A percentile compares a stretch with the other conserved stretches of the same genome.
Conservation (phyloP, 164 flowering plant species). For the Berberis vulgaris region DNA sequence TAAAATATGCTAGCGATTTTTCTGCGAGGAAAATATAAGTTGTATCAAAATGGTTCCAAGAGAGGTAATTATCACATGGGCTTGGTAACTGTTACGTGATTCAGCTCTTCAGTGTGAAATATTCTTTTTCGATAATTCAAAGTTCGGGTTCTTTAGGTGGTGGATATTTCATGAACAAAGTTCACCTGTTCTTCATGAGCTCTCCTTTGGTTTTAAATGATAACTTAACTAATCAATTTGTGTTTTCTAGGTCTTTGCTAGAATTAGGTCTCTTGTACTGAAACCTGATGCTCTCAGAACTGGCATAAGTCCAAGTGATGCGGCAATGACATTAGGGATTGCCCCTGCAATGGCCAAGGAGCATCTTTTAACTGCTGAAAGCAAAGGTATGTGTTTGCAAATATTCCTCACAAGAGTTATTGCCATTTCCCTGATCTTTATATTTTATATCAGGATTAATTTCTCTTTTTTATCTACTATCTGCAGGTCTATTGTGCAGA, state of each 20-base stretch:
- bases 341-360: conserved; percentile 98
- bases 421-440: not conserved
- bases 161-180: no score
- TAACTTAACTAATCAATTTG: conserved; percentile 2
- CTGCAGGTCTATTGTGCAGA: conserved; percentile 82
- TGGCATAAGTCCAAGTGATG: conserved; percentile 91
- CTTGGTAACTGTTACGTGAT: no score
- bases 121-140: no score
- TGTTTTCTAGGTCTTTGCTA: conserved; percentile 48
- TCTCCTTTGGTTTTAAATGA: not conserved
- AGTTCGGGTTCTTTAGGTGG: no score
- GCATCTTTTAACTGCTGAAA: conserved; percentile 87
- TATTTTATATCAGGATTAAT: not conserved
- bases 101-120: no score
- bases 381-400: conserved; percentile 43
- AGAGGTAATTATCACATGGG: no score
- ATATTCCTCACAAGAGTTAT: conserved; percentile 1
- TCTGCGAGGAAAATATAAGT: no score
- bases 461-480: conserved; percentile 1
- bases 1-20: no score
- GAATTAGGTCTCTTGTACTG: conserved; percentile 53
- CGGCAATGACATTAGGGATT: conserved; percentile 81
- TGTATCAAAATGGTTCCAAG: no score
- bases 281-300: conserved; percentile 61
- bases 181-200: not conserved